These are phyloP conservation scores for Cyclotella sp. DNA, from an alignment of 108 stramenopile genomes.

Conservation along the genomic window DNA sequence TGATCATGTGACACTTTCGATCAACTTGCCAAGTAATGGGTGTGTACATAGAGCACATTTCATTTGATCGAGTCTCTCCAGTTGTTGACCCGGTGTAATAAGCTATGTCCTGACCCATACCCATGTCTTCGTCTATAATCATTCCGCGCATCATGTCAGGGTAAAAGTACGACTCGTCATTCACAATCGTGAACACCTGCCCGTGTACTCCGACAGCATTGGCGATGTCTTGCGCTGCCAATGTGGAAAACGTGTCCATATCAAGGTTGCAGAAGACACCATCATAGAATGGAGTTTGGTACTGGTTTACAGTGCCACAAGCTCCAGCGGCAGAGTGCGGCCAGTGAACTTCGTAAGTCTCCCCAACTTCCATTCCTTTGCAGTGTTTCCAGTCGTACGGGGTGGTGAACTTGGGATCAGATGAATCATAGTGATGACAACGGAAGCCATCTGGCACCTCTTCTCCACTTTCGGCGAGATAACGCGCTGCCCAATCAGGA, in stretches of 20 bases:
- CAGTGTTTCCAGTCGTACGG: too few species aligned
- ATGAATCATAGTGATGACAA: too few species aligned
- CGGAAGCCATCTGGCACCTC: too few species aligned
- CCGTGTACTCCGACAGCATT: conserved; percentile 48
- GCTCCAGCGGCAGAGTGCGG: conserved; percentile 55
- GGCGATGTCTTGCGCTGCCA: conserved; percentile 16
- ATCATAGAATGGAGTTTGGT: conserved; percentile 60
- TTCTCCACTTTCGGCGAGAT: too few species aligned
- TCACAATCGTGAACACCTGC: conserved; percentile 55
- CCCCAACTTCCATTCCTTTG: too few species aligned
- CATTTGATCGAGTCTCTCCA: conserved; percentile 54
- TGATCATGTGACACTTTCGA: conserved; percentile 75
- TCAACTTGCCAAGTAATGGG: conserved; percentile 83
- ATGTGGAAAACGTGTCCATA: conserved; percentile 11
- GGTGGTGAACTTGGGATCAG: too few species aligned
- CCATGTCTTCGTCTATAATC: conserved; percentile 33
- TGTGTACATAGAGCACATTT: conserved; percentile 62
- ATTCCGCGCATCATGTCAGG: conserved; percentile 49
- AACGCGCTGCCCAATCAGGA: too few species aligned
- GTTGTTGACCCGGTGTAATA: conserved; percentile 79
- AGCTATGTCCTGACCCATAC: conserved; percentile 43
- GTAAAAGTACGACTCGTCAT: too few species aligned
- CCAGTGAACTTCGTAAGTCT: too few species aligned
- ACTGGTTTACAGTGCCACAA: conserved; percentile 56
- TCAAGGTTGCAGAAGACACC: conserved; percentile 57